Conservation (phyloP, 768 basidiomycete genomes). For the Rhodotorula diobovata region DNA sequence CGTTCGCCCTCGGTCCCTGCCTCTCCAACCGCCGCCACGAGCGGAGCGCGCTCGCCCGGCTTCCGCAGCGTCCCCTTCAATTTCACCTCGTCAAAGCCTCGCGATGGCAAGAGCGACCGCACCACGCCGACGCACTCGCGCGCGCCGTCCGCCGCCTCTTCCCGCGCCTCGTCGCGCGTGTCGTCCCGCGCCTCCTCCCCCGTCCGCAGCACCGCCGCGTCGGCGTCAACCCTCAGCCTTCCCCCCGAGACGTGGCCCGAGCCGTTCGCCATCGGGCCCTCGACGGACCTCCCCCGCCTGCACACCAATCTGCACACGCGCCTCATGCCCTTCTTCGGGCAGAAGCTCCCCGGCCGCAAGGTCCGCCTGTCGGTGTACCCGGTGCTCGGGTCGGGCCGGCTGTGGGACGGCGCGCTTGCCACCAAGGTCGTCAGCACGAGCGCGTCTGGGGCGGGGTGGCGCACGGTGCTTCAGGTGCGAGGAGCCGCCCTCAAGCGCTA, state of each 20-base stretch:
- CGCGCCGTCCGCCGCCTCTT: conserved; percentile 11
- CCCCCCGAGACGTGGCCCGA: conserved; percentile 24
- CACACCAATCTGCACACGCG: conserved; percentile 43
- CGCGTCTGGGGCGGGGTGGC: conserved; percentile 18
- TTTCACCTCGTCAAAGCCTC: background rate
- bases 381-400: conserved; percentile 5
- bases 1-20: conserved; percentile 17
- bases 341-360: conserved; percentile 40
- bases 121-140: conserved; percentile 9
- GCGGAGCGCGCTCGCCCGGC: background rate
- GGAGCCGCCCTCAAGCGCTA: conserved; percentile 11
- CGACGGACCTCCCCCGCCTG: conserved; percentile 20
- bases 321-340: conserved; percentile 44
- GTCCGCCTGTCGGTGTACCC: conserved; percentile 42
- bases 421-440: conserved; percentile 25
- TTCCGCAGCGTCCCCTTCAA: background rate
- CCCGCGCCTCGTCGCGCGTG: conserved; percentile 15
- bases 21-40: background rate
- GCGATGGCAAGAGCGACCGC: background rate
- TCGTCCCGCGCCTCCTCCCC: conserved; percentile 5
- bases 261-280: conserved; percentile 19
- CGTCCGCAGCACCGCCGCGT: background rate
- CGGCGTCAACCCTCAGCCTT: background rate
- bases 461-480: conserved; percentile 6
- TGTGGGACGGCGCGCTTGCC: conserved; percentile 29